Conservation (phyloP, 176 grass and related monocot species). For the Calamus simplicifolius region DNA sequence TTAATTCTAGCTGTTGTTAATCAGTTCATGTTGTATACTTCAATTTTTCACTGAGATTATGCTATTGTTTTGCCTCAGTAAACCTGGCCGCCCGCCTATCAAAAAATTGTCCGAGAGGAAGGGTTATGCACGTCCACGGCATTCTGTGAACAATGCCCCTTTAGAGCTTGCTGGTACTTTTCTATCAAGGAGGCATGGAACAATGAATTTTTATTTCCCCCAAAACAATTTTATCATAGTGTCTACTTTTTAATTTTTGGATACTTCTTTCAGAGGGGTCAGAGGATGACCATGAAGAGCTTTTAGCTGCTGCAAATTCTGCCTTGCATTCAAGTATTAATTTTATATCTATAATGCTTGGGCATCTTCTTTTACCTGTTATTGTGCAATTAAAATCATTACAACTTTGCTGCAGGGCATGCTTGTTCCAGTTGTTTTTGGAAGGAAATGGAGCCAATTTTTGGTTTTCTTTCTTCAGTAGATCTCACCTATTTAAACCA, state of each 20-base stretch:
- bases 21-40: no score
- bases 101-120: conserved; percentile 82
- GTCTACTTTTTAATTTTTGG: conserved; percentile 14
- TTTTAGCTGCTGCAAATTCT: conserved; percentile 54
- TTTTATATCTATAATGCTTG: conserved; percentile 18
- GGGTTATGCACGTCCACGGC: conserved; percentile 44
- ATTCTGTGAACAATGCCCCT: conserved; percentile 38
- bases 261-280: conserved; percentile 38
- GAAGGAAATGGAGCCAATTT: conserved; percentile 52
- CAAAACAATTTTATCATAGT: no score
- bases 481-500: conserved; percentile 49
- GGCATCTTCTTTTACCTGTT: not conserved
- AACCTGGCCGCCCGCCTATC: conserved; percentile 60
- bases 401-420: conserved; percentile 32
- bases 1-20: conserved; percentile 1
- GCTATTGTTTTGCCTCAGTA: conserved; percentile 37
- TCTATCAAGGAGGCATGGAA: not conserved
- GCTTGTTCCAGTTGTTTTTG: conserved; percentile 36
- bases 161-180: conserved; percentile 50
- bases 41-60: not conserved
- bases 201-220: no score
- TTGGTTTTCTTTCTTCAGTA: conserved; percentile 41
- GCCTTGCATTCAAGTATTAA: conserved; percentile 35
- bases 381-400: conserved; percentile 16
- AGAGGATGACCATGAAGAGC: conserved; percentile 49